phyloP scores from a whole-genome alignment of 2,329 filamentous ascomycete genomes.

The Rhexocercosporidium sp. region DNA sequence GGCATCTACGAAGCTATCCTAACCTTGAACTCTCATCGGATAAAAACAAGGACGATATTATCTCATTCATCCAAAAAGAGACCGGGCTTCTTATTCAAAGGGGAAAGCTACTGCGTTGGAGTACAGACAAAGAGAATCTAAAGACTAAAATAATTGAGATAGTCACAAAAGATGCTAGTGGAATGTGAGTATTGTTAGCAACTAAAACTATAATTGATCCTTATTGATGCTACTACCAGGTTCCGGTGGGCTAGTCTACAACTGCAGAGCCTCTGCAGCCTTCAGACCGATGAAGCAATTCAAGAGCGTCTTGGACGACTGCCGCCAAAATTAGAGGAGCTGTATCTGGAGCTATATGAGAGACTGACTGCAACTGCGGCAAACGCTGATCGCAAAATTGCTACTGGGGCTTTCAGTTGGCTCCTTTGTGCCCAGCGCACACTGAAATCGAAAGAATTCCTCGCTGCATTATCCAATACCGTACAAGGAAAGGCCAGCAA shows the following conservation, averaged over 20 bases:
- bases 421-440: background rate
- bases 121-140: background rate
- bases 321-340: constrained; percentile 16
- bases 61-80: constrained; percentile 15
- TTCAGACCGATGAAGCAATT: constrained; percentile 22
- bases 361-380: background rate
- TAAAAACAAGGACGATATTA: constrained; percentile 19
- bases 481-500: background rate
- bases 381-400: background rate
- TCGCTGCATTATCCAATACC: constrained; percentile 15
- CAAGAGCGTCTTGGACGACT: constrained; percentile 15
- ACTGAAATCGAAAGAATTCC: constrained; percentile 12
- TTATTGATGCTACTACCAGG: constrained; percentile 6
- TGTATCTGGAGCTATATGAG: constrained; percentile 10
- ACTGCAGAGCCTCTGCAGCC: constrained; percentile 21
- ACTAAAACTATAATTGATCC: background rate
- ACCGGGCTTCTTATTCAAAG: background rate
- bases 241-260: constrained; percentile 29
- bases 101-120: background rate
- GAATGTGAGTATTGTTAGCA: constrained; percentile 15
- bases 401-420: background rate
- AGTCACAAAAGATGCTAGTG: constrained; percentile 8
- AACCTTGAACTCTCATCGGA: constrained; percentile 20
- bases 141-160: constrained; percentile 15
- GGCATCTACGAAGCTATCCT: constrained; percentile 4